phyloP scores from a whole-genome alignment of 257 asterid species.

The Scutellaria baicalensis region DNA sequence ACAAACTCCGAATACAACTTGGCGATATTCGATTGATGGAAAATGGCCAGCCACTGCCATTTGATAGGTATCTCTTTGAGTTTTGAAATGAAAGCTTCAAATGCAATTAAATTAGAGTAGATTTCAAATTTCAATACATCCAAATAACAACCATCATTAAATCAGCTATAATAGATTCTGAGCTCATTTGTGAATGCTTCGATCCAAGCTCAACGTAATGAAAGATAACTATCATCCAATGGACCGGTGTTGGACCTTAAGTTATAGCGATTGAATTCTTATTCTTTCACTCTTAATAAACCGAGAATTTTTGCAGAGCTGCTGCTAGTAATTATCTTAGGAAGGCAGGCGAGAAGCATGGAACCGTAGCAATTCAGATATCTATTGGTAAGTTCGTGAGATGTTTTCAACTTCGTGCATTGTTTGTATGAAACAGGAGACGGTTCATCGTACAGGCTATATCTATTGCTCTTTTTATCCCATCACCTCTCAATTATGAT shows the following conservation, averaged over 20 bases:
- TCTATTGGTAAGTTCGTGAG: constrained; percentile 57
- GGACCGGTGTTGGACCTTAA: not conserved
- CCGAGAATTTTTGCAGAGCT: constrained; percentile 33
- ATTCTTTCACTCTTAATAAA: not conserved
- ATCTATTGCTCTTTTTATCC: no score
- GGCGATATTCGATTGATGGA: constrained; percentile 82
- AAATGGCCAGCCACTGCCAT: constrained; percentile 84
- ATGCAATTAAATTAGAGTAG: no score
- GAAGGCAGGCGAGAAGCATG: constrained; percentile 65
- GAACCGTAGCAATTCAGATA: constrained; percentile 64
- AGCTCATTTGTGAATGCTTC: no score
- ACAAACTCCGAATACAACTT: constrained; percentile 70
- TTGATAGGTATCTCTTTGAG: constrained; percentile 50
- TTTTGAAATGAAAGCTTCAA: no score
- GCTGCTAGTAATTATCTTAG: constrained; percentile 81
- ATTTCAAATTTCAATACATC: no score
- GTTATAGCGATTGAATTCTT: not conserved
- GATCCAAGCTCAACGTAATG: not conserved
- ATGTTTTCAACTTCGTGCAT: not conserved
- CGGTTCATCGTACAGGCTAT: no score
- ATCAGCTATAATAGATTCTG: no score
- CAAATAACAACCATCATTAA: no score
- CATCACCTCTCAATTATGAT: no score
- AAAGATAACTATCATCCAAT: not conserved
- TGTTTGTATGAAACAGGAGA: not conserved